Percentiles rank a stretch among this genome's conserved stretches.
phyloP scores from a whole-genome alignment of 1,284 basidiomycete genomes.

The Stygiomarasmius scandens region DNA sequence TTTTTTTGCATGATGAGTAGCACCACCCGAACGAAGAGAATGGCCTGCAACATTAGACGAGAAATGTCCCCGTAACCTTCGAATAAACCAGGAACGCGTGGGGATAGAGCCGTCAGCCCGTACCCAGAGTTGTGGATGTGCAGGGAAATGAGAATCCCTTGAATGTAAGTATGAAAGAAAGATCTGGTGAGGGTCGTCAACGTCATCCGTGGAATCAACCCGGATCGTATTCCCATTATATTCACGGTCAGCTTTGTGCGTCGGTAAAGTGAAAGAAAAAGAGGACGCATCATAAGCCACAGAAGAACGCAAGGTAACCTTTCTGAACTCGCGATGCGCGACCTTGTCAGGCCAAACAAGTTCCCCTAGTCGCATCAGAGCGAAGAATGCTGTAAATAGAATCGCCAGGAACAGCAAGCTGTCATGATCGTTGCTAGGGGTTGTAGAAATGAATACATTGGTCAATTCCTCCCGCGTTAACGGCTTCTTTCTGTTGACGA shows the following conservation, averaged over 20 bases:
- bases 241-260: constrained; percentile 35
- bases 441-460: not conserved
- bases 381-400: constrained; percentile 24
- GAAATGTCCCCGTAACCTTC: constrained; percentile 13
- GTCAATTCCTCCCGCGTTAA: not conserved
- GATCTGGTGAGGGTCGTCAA: not conserved
- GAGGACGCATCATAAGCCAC: no score
- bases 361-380: constrained; percentile 33
- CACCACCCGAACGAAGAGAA: constrained; percentile 33
- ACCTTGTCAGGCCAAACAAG: constrained; percentile 24
- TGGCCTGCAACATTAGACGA: constrained; percentile 24
- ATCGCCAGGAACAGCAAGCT: constrained; percentile 28
- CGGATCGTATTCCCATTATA: constrained; percentile 34
- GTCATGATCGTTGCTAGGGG: constrained; percentile 7
- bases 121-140: constrained; percentile 27
- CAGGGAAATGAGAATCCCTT: constrained; percentile 23
- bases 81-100: constrained; percentile 25
- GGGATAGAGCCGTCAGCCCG: constrained; percentile 24
- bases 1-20: constrained; percentile 21
- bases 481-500: not conserved
- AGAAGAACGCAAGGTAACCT: constrained; percentile 1
- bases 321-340: constrained; percentile 16
- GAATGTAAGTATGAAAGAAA: constrained; percentile 13
- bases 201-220: constrained; percentile 3
- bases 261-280: constrained; percentile 25